Evolutionary conservation across 2,329 filamentous ascomycete genomes (phyloP).

Genomic region (Trichoderma sp.): DNA sequence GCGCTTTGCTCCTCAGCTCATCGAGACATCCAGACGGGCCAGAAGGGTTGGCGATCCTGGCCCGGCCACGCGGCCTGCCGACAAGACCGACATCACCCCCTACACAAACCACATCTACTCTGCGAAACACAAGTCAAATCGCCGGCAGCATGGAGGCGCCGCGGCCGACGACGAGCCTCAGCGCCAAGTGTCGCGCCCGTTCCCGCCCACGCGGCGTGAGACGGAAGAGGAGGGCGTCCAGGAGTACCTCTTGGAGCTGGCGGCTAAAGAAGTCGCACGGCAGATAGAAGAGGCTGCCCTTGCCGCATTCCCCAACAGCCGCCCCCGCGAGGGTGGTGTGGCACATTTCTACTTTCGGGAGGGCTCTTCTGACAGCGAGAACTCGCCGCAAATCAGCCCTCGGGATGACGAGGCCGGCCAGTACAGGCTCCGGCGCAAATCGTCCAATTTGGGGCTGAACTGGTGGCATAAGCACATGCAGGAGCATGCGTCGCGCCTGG

Average conservation of each 20-base stretch:
- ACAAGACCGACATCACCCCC: conserved; percentile 70
- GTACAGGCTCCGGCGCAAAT: conserved; percentile 50
- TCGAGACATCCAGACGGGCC: conserved; percentile 73
- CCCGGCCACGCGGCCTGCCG: conserved; percentile 59
- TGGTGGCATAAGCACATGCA: conserved; percentile 83
- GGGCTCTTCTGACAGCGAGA: conserved; percentile 58
- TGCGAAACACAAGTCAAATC: conserved; percentile 40
- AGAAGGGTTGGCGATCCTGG: conserved; percentile 63
- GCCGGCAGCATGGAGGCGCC: conserved; percentile 30
- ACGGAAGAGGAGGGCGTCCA: conserved; percentile 72
- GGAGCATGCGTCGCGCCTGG: conserved; percentile 65
- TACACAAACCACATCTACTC: conserved; percentile 60
- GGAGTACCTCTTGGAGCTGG: conserved; percentile 73
- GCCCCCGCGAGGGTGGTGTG: conserved; percentile 64
- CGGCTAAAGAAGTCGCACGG: conserved; percentile 74
- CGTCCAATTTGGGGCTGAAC: conserved; percentile 58
- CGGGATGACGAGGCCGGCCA: conserved; percentile 28
- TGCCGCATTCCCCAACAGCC: conserved; percentile 72
- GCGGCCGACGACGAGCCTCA: conserved; percentile 29
- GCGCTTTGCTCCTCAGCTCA: conserved; percentile 72
- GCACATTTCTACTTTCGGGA: conserved; percentile 68
- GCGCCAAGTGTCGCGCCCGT: conserved; percentile 32
- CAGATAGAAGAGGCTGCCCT: conserved; percentile 75
- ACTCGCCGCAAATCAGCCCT: conserved; percentile 40
- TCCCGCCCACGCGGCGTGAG: conserved; percentile 55